These are phyloP conservation scores for Solanum habrochaites DNA, from an alignment of 257 asterid species.

Conservation along the genomic window DNA sequence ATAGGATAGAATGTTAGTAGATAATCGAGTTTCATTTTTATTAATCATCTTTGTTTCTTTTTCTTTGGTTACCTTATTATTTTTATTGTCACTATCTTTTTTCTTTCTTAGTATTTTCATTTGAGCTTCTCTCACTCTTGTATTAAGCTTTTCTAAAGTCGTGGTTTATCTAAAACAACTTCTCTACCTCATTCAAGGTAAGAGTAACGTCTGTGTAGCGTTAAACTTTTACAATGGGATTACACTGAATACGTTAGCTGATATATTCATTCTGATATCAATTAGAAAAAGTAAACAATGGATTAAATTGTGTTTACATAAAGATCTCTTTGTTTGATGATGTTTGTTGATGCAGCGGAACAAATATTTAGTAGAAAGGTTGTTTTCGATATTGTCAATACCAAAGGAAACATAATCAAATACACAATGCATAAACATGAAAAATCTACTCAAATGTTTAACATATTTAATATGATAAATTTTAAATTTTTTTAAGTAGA, in stretches of 20 bases:
- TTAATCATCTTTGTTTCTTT: not conserved
- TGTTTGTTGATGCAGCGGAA: not conserved
- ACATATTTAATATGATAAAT: not conserved
- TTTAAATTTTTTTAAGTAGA: fast-evolving
- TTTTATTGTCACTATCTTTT: not conserved
- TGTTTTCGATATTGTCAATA: too few relatives aligned
- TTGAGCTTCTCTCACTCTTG: not conserved
- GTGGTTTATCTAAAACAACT: not conserved
- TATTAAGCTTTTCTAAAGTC: not conserved
- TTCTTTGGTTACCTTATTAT: not conserved
- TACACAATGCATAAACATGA: not conserved
- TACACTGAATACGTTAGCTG: fast-evolving
- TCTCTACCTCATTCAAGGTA: not conserved
- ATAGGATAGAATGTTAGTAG: not conserved
- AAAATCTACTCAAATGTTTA: not conserved
- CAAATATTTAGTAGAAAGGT: not conserved
- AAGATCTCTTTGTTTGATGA: not conserved
- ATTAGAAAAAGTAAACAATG: not conserved
- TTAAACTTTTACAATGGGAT: not conserved
- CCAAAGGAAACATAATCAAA: not conserved
- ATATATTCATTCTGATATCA: not conserved
- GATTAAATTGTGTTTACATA: not conserved
- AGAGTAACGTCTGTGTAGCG: not conserved
- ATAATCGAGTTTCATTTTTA: not conserved
- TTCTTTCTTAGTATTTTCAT: not conserved